These are phyloP conservation scores for Neurospora terricola DNA, from an alignment of 495 filamentous ascomycete species.

Conservation along the genomic window DNA sequence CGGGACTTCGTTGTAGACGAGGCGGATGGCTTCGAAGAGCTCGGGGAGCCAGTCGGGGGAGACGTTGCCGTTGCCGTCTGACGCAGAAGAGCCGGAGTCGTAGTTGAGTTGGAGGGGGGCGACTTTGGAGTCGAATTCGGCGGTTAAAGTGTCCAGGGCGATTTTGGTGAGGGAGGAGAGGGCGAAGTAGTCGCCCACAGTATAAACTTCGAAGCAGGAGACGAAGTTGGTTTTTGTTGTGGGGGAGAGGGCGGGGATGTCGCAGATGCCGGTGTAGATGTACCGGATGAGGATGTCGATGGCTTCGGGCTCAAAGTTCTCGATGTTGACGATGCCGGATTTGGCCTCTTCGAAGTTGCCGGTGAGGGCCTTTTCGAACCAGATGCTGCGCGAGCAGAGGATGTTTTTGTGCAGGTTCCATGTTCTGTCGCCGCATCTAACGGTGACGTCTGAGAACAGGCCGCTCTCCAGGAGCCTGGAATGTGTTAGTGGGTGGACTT, in stretches of 20 bases:
- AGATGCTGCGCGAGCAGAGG: conserved; percentile 18
- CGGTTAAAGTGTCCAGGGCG: conserved; percentile 9
- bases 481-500: background rate
- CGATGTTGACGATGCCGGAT: conserved; percentile 11
- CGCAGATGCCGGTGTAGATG: conserved; percentile 19
- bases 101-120: conserved; percentile 9
- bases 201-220: conserved; percentile 17
- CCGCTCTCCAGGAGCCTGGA: conserved; percentile 15
- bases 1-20: conserved; percentile 12
- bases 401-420: conserved; percentile 24
- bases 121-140: conserved; percentile 13
- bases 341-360: conserved; percentile 16
- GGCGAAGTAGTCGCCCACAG: conserved; percentile 18
- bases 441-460: conserved; percentile 17
- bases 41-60: conserved; percentile 14
- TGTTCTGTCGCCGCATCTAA: conserved; percentile 14
- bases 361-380: conserved; percentile 20
- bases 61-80: background rate
- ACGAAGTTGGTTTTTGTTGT: conserved; percentile 11
- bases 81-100: background rate
- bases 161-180: conserved; percentile 9
- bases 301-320: conserved; percentile 11
- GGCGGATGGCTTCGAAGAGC: conserved; percentile 13
- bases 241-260: conserved; percentile 8
- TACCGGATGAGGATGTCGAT: conserved; percentile 16